Percentiles rank a stretch among this genome's conserved stretches.
phyloP scores from a whole-genome alignment of 306 rosid genomes.

The Prunus campanulata region DNA sequence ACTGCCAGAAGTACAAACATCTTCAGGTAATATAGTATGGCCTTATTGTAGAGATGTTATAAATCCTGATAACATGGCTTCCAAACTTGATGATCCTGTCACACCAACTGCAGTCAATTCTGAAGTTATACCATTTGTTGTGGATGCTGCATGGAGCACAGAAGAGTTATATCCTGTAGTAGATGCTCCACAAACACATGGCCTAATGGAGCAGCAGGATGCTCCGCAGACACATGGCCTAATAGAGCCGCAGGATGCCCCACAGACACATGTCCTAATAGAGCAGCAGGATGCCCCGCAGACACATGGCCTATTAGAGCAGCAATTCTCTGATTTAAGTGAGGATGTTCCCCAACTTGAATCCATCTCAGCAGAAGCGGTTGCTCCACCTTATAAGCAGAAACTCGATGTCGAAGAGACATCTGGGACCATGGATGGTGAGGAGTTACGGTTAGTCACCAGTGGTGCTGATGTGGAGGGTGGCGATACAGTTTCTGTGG shows the following conservation, averaged over 20 bases:
- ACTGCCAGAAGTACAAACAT: constrained; percentile 32
- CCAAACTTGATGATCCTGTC: constrained; percentile 24
- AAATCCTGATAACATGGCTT: constrained; percentile 9
- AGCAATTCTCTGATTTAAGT: constrained; percentile 27
- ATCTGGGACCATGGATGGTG: constrained; percentile 26
- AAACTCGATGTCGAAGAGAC: constrained; percentile 34
- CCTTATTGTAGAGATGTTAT: constrained; percentile 28
- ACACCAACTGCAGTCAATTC: constrained; percentile 32
- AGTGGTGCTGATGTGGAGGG: constrained; percentile 32
- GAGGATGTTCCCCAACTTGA: constrained; percentile 33
- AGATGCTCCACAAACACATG: constrained; percentile 21
- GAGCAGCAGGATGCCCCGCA: background rate
- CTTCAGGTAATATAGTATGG: constrained; percentile 20
- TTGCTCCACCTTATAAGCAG: constrained; percentile 22
- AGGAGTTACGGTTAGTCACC: constrained; percentile 34
- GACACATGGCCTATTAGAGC: constrained; percentile 27
- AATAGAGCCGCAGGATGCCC: constrained; percentile 4
- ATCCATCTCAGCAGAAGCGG: constrained; percentile 36
- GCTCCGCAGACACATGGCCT: constrained; percentile 18
- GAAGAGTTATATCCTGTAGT: constrained; percentile 17
- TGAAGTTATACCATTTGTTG: constrained; percentile 35
- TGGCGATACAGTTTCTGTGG: constrained; percentile 29
- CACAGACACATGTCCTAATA: constrained; percentile 19
- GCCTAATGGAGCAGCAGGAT: constrained; percentile 15
- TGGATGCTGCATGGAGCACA: constrained; percentile 26